Evolutionary conservation across 306 rosid genomes (phyloP), one percentile per base, ranked within the genome.

Genomic region (Betula pendula): DNA sequence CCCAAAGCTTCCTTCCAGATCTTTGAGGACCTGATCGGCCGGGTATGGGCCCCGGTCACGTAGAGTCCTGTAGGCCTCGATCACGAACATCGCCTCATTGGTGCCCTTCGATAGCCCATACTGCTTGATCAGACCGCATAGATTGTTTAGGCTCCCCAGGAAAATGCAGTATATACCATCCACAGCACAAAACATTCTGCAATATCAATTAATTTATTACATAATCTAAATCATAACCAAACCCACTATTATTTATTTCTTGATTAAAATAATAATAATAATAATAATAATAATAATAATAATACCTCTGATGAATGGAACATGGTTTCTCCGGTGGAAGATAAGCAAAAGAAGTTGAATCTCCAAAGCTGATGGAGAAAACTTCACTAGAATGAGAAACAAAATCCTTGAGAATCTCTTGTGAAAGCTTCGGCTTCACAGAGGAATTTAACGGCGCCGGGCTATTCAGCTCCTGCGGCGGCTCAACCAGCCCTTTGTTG

Each of bases 21-120:
- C 94, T 58, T 88, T 89, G 19, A 95, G 90, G 75, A 95, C 99
- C 76, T 95, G 97, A 84, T 95, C 96, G 9, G 99, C 99, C 0
- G 97, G 99, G 82, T 95, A 95, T 0, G 97, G 99, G 27, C 93
- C 95, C 12, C 99, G 81, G 45, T 95, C 99, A 0, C 99, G 88
- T 25, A 95, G 96, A 13, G 99, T 95, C 83, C 90, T 76, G 27
- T 92, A 95, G 33, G 97, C 97, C 83, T 92, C 89, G 5, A 68
- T 90, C 75, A 95, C 87, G 40, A 92, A 83, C 86, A 92, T 70
- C 4, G 97, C 97, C 81, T 95, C 97, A 12, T 95, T 86, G 45
- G 87, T 82, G 72, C 77, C 80, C 85, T 92, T 95, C 53, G 97
- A 88, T 9, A 92, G 79, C 5, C 97, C 96, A 73, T 95, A 92